Base-by-base conservation (phyloP, 2,329 filamentous ascomycete genomes). In the Colletotrichum cereale region DNA sequence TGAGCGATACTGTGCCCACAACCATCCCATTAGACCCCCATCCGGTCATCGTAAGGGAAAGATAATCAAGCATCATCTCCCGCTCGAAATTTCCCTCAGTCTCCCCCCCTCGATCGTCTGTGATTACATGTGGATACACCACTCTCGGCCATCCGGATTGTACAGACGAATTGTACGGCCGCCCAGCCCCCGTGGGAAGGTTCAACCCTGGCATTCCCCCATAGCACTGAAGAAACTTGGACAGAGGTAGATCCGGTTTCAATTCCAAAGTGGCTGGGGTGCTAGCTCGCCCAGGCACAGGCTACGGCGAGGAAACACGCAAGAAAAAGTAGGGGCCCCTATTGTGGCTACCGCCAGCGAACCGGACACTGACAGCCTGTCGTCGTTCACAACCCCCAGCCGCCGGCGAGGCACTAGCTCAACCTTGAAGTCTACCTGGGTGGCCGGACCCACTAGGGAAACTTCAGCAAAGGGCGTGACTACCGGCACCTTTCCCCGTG, bases 291-390 rank as follows among this genome's bases (percentile, higher is more conserved):
- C 42, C 56, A 38, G 34, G 40, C 36, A 29, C 31, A 38, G n/a
- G n/a, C n/a, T n/a, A n/a, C n/a, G n/a, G 38, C n/a, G 53, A 66
- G 16, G 57, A 55, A 55, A 55, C 48, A 53, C 38, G 48, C 24
- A 40, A 16, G 21, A 47, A 38, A 62, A 60, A 64, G 53, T 18
- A 57, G 34, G 53, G 58, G 40, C 58, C 69, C 69, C 69, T 72
- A 72, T 72, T 64, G 69, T 72, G 69, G 65, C 69, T 64, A 72
- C 65, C 38, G 29, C 42, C 47, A 56, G 57, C 38, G 52, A 44
- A 55, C 65, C 64, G 36, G 24, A 36, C 58, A 67, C 64, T 34
- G 24, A 36, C 58, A 67, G 42, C 36, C 31, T 29, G 57, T 62
- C 40, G 57, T 67, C 56, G 42, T 57, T 42, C 57, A 24, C 64